Evolutionary conservation across 2,329 filamentous ascomycete species (phyloP), one percentile per base, ranked within the genome.

Genomic region (Apiospora marii): DNA sequence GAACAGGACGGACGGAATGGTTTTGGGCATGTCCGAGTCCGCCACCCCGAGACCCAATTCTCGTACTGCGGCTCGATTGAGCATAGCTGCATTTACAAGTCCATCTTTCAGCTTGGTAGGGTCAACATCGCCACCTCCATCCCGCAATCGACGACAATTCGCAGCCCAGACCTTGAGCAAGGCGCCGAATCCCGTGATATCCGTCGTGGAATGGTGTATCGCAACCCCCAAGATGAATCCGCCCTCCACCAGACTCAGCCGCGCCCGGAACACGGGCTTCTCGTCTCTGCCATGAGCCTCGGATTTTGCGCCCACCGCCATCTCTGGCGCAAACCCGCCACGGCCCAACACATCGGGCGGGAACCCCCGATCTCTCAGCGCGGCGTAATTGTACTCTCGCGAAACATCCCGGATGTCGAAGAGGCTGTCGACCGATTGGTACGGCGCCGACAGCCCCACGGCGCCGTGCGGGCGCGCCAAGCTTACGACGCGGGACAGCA

Each of bases 161-260:
- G 78, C 72, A 16, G 79, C 78, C 79, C 79, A 81, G 5, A 80
- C 72, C 61, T 75, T 76, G n/a, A 80, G 76, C 37, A 81, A 72
- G 6, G 73, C 68, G 12, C 75, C 79, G 27, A 77, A 76, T 14
- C 79, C 79, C 1, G 79, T 79, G 67, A 81, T 79, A 37, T 81
- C 79, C 8, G 76, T 78, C 4, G 77, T 76, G 64, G 70, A 71
- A 24, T 81, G 78, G 67, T 81, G 77, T 8, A 80, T 48, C 3
- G 78, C 77, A 6, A 81, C 74, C 27, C 74, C 78, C 16, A 81
- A 71, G 4, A 80, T 58, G 48, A 74, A 73, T 0, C 79, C 78
- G 4, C 77, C 77, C 1, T 73, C 72, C n/a, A 79, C 73, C 3
- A 76, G 67, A 12, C 76, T 75, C 37, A 78, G 70, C 19, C 74